Conservation (phyloP, 441 rosid genomes). For the Pelargonium cotyledonis region DNA sequence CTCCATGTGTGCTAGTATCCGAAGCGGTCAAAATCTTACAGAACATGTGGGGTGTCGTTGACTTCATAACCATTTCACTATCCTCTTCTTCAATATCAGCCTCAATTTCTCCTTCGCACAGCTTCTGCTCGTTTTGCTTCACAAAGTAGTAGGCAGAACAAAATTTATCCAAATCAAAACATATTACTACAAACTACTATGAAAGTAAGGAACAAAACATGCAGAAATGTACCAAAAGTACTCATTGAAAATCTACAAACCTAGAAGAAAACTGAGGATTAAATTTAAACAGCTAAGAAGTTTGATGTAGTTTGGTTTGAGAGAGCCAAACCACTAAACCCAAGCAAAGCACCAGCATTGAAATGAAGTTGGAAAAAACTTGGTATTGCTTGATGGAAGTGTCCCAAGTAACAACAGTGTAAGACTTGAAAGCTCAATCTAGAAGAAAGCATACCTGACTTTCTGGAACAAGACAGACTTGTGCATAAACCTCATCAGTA, state of each 20-base stretch:
- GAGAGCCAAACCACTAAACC: too few relatives aligned
- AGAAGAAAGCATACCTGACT: conserved; percentile 52
- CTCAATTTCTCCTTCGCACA: conserved; percentile 40
- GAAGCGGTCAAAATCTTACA: conserved; percentile 77
- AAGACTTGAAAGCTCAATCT: too few relatives aligned
- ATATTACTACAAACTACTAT: neutral
- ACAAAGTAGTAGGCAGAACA: conserved; percentile 21
- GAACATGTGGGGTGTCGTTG: conserved; percentile 77
- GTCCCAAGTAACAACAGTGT: too few relatives aligned
- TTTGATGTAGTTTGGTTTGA: too few relatives aligned
- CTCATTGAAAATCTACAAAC: neutral
- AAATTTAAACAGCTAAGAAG: too few relatives aligned
- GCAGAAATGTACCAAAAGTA: neutral
- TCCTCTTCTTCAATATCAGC: conserved; percentile 50
- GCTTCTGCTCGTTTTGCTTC: conserved; percentile 47
- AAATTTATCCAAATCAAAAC: neutral
- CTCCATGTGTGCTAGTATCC: conserved; percentile 54
- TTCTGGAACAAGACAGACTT: conserved; percentile 65
- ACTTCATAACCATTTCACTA: conserved; percentile 43
- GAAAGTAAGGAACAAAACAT: neutral
- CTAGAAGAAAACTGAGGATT: too few relatives aligned
- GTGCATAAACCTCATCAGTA: conserved; percentile 90
- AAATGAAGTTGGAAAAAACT: too few relatives aligned
- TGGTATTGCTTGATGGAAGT: too few relatives aligned
- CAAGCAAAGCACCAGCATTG: too few relatives aligned